Evolutionary conservation across 257 asterid species (phyloP).

Genomic region (Mitragyna speciosa): DNA sequence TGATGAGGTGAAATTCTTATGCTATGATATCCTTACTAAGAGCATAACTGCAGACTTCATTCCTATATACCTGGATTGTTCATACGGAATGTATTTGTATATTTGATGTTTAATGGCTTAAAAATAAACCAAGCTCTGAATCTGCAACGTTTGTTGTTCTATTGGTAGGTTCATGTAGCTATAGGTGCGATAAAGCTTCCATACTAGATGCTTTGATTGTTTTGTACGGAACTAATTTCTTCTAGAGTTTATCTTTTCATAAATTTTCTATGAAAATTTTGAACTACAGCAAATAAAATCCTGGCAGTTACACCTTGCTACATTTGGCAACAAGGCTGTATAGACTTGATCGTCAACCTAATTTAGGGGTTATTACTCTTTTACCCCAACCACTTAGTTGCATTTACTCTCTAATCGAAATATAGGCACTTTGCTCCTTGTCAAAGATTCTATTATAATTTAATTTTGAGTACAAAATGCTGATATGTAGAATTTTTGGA

Average conservation of each 20-base stretch:
- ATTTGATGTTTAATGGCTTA: background rate
- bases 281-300: background rate
- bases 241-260: background rate
- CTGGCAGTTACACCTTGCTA: background rate
- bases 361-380: no score
- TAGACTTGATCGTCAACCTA: background rate
- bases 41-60: background rate
- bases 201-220: background rate
- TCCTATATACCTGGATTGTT: background rate
- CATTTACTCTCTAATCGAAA: no score
- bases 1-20: conserved; percentile 65
- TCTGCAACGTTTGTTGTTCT: background rate
- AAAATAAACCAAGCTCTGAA: background rate
- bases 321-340: background rate
- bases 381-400: no score
- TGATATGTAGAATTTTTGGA: no score
- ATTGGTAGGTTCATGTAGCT: background rate
- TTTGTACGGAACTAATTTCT: background rate
- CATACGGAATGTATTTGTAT: background rate
- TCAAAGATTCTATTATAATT: no score
- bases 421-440: no score
- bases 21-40: background rate
- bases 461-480: no score
- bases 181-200: background rate
- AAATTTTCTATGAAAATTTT: background rate